These are phyloP conservation scores for Pythium aphanidermatum DNA, from an alignment of 352 stramenopile species.

Conservation along the genomic window DNA sequence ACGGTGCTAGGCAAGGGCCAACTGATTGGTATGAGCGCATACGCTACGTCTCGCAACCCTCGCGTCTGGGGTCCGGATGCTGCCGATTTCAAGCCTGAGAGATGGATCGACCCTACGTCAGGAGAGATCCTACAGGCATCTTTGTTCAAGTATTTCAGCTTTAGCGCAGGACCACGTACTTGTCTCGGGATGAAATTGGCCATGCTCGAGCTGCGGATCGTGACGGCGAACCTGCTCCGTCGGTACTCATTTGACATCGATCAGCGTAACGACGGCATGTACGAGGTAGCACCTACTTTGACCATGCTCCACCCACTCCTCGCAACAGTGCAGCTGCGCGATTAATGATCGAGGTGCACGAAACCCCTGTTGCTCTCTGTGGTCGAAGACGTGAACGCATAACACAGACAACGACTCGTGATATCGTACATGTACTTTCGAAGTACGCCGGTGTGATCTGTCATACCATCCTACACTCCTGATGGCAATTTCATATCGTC, in stretches of 20 bases:
- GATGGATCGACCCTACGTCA: slow-evolving; percentile 30
- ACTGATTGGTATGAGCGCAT: slow-evolving; percentile 20
- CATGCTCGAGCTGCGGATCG: slow-evolving; percentile 28
- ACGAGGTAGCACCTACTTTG: no score
- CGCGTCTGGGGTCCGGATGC: slow-evolving; percentile 45
- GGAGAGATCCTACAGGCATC: slow-evolving; percentile 3
- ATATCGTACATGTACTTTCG: no score
- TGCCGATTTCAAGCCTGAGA: slow-evolving; percentile 52
- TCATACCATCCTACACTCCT: no score
- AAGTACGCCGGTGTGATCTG: no score
- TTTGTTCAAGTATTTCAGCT: slow-evolving; percentile 24
- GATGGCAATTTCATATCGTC: no score
- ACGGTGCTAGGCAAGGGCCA: slow-evolving; percentile 21
- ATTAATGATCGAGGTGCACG: no score
- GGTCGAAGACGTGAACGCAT: no score
- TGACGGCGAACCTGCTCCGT: background rate
- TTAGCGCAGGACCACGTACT: slow-evolving; percentile 29
- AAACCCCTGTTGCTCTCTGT: no score
- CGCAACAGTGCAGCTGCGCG: no score
- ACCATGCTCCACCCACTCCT: no score
- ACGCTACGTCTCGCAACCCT: slow-evolving; percentile 25
- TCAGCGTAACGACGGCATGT: background rate
- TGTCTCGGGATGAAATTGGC: slow-evolving; percentile 35
- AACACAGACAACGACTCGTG: no score
- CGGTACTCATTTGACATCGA: slow-evolving; percentile 1